A percentile compares a stretch with the other conserved stretches of the same genome.
Conservation (phyloP, 805 yeast species). For the Candida xiaguanensis region DNA sequence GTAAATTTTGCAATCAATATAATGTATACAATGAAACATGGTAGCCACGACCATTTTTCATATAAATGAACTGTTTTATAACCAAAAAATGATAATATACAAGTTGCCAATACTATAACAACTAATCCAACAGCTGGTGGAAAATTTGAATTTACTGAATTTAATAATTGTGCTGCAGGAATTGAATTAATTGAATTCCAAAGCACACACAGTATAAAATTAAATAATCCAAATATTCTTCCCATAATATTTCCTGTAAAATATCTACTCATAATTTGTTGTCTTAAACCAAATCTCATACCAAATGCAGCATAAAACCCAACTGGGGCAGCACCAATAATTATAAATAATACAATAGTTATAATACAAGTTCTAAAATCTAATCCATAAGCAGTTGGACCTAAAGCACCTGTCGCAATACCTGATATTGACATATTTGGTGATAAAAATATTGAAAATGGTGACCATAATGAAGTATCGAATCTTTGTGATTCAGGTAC, state of each 20-base stretch:
- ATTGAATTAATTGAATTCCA: constrained; percentile 33
- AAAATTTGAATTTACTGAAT: constrained; percentile 18
- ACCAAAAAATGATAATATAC: constrained; percentile 28
- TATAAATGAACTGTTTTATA: constrained; percentile 28
- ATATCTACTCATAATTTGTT: constrained; percentile 27
- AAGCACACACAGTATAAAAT: constrained; percentile 28
- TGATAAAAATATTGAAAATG: constrained; percentile 25
- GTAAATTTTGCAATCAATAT: constrained; percentile 26
- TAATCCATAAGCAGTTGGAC: constrained; percentile 28
- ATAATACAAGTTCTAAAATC: constrained; percentile 31
- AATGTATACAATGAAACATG: constrained; percentile 25
- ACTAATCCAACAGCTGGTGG: constrained; percentile 13
- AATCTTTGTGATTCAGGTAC: constrained; percentile 22
- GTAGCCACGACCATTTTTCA: constrained; percentile 31
- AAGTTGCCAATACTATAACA: constrained; percentile 27
- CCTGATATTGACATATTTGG: constrained; percentile 36
- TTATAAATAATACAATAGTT: constrained; percentile 28
- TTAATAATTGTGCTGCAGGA: constrained; percentile 27
- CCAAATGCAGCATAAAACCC: constrained; percentile 37
- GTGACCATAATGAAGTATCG: constrained; percentile 15
- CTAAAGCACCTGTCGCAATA: constrained; percentile 34
- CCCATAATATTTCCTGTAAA: constrained; percentile 31
- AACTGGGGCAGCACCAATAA: constrained; percentile 36
- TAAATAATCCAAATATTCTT: constrained; percentile 24
- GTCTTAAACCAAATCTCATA: constrained; percentile 38